Percentiles rank a stretch among this genome's conserved stretches.
These are phyloP conservation scores for Dactylellina leptospora DNA, from an alignment of 2,329 filamentous ascomycete species.

Conservation along the genomic window DNA sequence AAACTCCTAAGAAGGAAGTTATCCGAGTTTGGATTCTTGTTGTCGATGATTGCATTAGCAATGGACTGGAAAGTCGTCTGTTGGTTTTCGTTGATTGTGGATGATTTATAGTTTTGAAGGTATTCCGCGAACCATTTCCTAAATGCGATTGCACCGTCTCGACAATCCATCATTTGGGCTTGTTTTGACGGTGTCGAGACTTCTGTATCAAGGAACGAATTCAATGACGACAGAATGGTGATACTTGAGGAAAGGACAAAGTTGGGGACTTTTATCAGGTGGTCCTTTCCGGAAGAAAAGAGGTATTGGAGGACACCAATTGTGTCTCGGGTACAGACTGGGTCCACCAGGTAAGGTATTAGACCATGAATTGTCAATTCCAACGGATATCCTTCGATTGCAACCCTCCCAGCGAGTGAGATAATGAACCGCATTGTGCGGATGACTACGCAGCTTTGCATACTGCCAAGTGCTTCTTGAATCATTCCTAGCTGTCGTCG, in stretches of 20 bases:
- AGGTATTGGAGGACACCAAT: conserved; percentile 88
- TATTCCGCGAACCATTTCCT: conserved; percentile 79
- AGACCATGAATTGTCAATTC: conserved; percentile 89
- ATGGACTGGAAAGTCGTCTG: conserved; percentile 72
- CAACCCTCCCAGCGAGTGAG: conserved; percentile 76
- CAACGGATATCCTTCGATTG: conserved; percentile 80
- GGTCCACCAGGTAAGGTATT: conserved; percentile 78
- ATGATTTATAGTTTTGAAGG: conserved; percentile 70
- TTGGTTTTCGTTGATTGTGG: conserved; percentile 61
- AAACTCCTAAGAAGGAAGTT: conserved; percentile 71
- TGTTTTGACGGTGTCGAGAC: conserved; percentile 85
- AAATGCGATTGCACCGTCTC: conserved; percentile 78
- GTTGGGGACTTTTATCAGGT: conserved; percentile 72
- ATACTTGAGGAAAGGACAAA: conserved; percentile 84
- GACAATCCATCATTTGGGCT: conserved; percentile 78
- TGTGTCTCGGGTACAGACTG: conserved; percentile 88
- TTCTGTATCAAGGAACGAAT: conserved; percentile 76
- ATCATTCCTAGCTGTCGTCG: conserved; percentile 82
- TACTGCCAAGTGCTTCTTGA: conserved; percentile 81
- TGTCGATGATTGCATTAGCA: conserved; percentile 40
- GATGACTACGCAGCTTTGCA: conserved; percentile 86
- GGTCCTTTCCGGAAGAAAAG: conserved; percentile 71
- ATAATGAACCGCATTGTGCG: conserved; percentile 85
- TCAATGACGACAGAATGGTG: conserved; percentile 79
- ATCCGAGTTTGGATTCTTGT: conserved; percentile 37